Conservation (phyloP, 2,329 filamentous ascomycete species). For the Pseudogymnoascus sp. region DNA sequence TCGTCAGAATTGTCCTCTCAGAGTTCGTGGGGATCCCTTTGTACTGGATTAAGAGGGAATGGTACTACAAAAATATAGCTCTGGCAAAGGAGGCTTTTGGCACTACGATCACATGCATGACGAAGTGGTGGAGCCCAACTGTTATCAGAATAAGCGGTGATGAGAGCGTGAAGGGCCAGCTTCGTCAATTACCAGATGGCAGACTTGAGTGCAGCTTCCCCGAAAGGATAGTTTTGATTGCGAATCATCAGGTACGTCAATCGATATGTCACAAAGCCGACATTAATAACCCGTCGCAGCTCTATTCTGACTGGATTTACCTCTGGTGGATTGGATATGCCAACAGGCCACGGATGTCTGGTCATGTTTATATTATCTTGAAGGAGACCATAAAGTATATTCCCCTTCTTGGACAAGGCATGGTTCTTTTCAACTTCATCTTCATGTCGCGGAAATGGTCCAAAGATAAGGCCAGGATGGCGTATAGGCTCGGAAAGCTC, state of each 20-base stretch:
- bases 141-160: constrained; percentile 77
- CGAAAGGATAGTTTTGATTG: constrained; percentile 72
- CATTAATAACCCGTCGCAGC: constrained; percentile 32
- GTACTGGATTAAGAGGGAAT: constrained; percentile 66
- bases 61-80: constrained; percentile 81
- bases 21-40: constrained; percentile 71
- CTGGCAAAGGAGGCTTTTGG: constrained; percentile 81
- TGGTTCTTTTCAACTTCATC: constrained; percentile 83
- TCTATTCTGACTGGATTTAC: constrained; percentile 89
- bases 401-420: constrained; percentile 70
- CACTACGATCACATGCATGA: constrained; percentile 69
- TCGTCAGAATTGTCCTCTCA: constrained; percentile 55
- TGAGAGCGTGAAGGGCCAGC: constrained; percentile 67
- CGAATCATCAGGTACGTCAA: constrained; percentile 65
- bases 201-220: constrained; percentile 72
- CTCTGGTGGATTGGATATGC: constrained; percentile 93
- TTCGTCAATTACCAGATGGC: constrained; percentile 62
- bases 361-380: constrained; percentile 81
- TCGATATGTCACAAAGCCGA: constrained; percentile 16
- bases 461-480: constrained; percentile 67
- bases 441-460: constrained; percentile 89
- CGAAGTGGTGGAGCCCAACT: constrained; percentile 81
- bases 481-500: constrained; percentile 64
- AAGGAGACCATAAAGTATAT: constrained; percentile 81
- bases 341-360: constrained; percentile 65